Conservation (phyloP, 257 asterid species). For the Oldenlandia corymbosa region DNA sequence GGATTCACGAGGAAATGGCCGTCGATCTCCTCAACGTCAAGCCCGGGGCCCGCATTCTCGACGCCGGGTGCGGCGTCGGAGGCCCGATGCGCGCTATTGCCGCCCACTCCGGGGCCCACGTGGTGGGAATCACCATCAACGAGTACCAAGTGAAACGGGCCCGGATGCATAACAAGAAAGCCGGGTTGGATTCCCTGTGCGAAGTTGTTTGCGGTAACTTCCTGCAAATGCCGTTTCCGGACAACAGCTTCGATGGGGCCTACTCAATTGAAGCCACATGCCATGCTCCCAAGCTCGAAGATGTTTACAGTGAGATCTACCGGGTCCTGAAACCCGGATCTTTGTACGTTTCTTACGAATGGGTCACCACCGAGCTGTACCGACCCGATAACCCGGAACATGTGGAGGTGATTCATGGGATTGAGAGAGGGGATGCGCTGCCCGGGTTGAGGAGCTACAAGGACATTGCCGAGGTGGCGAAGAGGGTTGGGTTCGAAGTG, state of each 20-base stretch:
- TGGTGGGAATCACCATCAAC: slow-evolving; percentile 72
- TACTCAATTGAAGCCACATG: slow-evolving; percentile 81
- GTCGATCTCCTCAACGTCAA: slow-evolving; percentile 53
- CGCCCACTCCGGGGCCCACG: slow-evolving; percentile 66
- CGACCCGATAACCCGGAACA: slow-evolving; percentile 31
- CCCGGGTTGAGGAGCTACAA: slow-evolving; percentile 27
- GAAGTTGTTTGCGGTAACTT: slow-evolving; percentile 77
- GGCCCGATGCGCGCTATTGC: slow-evolving; percentile 93
- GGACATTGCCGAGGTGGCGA: slow-evolving; percentile 25
- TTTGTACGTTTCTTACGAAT: slow-evolving; percentile 61
- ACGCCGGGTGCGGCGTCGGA: slow-evolving; percentile 82
- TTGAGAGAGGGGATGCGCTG: slow-evolving; percentile 30
- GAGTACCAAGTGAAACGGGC: slow-evolving; percentile 78
- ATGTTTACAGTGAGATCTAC: slow-evolving; percentile 68
- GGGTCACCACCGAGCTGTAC: slow-evolving; percentile 82
- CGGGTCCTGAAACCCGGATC: slow-evolving; percentile 69
- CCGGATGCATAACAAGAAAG: slow-evolving; percentile 59
- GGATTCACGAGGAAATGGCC: slow-evolving; percentile 75
- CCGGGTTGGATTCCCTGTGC: slow-evolving; percentile 54
- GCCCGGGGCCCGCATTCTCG: slow-evolving; percentile 52
- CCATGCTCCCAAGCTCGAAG: slow-evolving; percentile 74
- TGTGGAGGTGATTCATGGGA: slow-evolving; percentile 24
- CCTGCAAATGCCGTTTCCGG: slow-evolving; percentile 67
- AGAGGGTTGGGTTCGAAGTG: slow-evolving; percentile 46
- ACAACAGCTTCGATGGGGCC: slow-evolving; percentile 61